phyloP scores from a whole-genome alignment of 495 filamentous ascomycete species.

The Penicilliopsis zonata region DNA sequence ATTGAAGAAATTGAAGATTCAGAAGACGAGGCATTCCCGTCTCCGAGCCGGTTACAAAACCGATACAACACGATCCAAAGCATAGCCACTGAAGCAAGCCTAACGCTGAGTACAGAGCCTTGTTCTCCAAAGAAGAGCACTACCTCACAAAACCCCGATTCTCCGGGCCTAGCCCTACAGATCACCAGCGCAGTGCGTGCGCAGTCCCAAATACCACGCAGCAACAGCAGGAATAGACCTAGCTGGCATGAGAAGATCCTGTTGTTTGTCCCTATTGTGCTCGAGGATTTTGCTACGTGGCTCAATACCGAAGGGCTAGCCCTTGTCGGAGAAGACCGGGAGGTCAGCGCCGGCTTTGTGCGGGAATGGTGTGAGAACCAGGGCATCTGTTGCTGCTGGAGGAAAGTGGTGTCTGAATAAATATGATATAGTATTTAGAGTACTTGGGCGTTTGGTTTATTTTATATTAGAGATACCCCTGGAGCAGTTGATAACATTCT shows the following conservation, averaged over 20 bases:
- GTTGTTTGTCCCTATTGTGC: conserved; percentile 81
- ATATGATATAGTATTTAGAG: too few relatives aligned
- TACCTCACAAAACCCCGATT: conserved; percentile 2
- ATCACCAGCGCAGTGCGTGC: conserved; percentile 58
- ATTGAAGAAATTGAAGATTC: conserved; percentile 58
- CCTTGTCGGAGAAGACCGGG: conserved; percentile 48
- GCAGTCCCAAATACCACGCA: conserved; percentile 28
- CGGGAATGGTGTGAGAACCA: conserved; percentile 81
- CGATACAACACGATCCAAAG: conserved; percentile 6
- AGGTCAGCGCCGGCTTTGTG: conserved; percentile 46
- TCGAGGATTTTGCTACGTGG: conserved; percentile 81
- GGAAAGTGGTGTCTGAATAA: conserved; percentile 12
- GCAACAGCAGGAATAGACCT: conserved; percentile 14
- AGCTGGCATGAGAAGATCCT: conserved; percentile 88
- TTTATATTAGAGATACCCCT: too few relatives aligned
- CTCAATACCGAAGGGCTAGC: conserved; percentile 61
- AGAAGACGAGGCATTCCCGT: conserved; percentile 32
- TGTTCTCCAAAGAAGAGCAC: too few relatives aligned
- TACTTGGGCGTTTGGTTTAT: too few relatives aligned
- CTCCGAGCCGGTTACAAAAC: conserved; percentile 20
- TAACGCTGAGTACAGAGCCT: neutral
- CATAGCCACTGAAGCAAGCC: neutral
- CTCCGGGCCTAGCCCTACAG: conserved; percentile 37
- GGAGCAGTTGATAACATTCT: too few relatives aligned
- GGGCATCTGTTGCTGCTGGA: conserved; percentile 57